Conservation (phyloP, 768 basidiomycete species). For the Agaricus sinodeliciosus region DNA sequence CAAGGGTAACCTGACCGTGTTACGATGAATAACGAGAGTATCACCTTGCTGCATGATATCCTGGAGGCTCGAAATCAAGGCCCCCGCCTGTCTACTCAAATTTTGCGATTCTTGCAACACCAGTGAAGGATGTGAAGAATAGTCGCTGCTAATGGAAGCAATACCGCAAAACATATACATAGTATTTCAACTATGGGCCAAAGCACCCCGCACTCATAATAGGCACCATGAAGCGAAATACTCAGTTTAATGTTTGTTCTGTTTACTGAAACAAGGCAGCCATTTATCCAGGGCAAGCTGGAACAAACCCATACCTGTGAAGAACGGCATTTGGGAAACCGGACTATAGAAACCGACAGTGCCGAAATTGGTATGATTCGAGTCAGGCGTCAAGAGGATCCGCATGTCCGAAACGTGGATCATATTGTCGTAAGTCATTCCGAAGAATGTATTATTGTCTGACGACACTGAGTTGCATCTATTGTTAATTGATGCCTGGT, state of each 20-base stretch:
- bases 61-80: too few relatives aligned
- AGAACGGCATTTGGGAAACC: slow-evolving; percentile 38
- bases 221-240: too few relatives aligned
- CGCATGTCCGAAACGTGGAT: slow-evolving; percentile 46
- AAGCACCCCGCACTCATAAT: too few relatives aligned
- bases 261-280: slow-evolving; percentile 34
- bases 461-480: slow-evolving; percentile 33
- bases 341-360: slow-evolving; percentile 47
- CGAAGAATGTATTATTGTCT: slow-evolving; percentile 31
- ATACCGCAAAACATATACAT: too few relatives aligned
- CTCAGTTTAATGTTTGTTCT: too few relatives aligned
- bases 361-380: slow-evolving; percentile 40
- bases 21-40: too few relatives aligned
- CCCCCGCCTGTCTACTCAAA: too few relatives aligned
- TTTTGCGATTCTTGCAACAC: neutral
- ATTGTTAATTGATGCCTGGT: neutral
- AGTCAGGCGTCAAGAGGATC: slow-evolving; percentile 37
- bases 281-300: slow-evolving; percentile 40
- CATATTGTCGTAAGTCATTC: slow-evolving; percentile 38
- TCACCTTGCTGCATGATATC: too few relatives aligned
- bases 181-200: too few relatives aligned
- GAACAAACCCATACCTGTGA: slow-evolving; percentile 39
- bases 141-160: too few relatives aligned
- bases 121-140: neutral
- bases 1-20: too few relatives aligned